Conservation (phyloP, 1,284 basidiomycete genomes). For the Trametes polyzona region DNA sequence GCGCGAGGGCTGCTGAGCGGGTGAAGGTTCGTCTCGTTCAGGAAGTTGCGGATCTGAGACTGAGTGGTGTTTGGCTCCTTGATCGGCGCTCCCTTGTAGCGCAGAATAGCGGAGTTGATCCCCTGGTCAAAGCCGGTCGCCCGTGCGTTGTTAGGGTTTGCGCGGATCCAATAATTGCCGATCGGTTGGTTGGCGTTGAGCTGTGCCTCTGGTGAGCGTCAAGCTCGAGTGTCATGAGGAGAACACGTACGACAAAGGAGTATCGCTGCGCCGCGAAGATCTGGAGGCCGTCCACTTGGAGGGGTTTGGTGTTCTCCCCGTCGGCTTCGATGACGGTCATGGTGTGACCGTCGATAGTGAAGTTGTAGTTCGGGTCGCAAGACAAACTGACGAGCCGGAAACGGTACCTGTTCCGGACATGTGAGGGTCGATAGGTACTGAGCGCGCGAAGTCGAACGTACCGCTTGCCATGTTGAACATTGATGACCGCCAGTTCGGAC, state of each 20-base stretch:
- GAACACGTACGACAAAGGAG: constrained; percentile 34
- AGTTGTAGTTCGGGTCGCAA: constrained; percentile 37
- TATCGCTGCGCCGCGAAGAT: constrained; percentile 44
- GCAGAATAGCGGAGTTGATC: constrained; percentile 45
- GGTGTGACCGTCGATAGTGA: constrained; percentile 50
- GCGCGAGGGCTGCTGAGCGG: constrained; percentile 13
- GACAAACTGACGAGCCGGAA: constrained; percentile 55
- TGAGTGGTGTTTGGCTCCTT: constrained; percentile 46
- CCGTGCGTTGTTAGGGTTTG: constrained; percentile 38
- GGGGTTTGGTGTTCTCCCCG: constrained; percentile 45
- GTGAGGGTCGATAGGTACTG: neutral
- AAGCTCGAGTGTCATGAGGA: constrained; percentile 12
- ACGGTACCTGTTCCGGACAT: constrained; percentile 31
- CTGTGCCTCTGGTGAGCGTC: constrained; percentile 25
- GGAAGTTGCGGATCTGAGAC: constrained; percentile 12
- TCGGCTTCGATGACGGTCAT: constrained; percentile 58
- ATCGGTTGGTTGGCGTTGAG: constrained; percentile 40
- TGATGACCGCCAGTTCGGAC: constrained; percentile 38
- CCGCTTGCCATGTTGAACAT: constrained; percentile 40
- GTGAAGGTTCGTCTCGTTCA: constrained; percentile 36
- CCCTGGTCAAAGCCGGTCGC: constrained; percentile 38
- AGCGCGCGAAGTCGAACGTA: constrained; percentile 6
- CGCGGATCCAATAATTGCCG: constrained; percentile 49
- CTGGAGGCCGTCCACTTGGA: constrained; percentile 43
- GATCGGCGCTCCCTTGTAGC: constrained; percentile 45